phyloP scores from a whole-genome alignment of 352 stramenopile genomes.

The Pythium volutum region DNA sequence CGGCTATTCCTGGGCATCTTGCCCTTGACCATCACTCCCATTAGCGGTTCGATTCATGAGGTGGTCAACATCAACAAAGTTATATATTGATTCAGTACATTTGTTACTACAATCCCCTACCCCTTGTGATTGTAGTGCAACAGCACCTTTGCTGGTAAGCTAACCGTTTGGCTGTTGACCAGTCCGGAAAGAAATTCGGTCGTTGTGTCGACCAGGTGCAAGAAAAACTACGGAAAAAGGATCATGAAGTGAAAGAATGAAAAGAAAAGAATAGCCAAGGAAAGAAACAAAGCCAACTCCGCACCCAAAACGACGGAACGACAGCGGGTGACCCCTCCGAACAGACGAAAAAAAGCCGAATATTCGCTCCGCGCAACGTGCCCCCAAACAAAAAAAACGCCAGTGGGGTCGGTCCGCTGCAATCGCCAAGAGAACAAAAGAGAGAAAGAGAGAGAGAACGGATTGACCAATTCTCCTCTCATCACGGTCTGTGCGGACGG shows the following conservation, averaged over 20 bases:
- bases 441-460: neutral
- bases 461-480: conserved; percentile 3
- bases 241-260: conserved; percentile 16
- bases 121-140: conserved; percentile 1
- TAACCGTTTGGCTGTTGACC: neutral
- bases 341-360: conserved; percentile 5
- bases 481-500: neutral
- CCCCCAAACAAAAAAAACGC: neutral
- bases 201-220: conserved; percentile 1
- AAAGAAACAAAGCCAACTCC: neutral
- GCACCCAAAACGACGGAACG: neutral
- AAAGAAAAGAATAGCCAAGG: conserved; percentile 18
- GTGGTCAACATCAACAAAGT: conserved; percentile 8
- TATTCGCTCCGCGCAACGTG: neutral
- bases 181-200: neutral
- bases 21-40: conserved; percentile 19
- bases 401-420: neutral
- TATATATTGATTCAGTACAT: conserved; percentile 1
- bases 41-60: conserved; percentile 13
- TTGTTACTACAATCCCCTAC: neutral
- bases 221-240: conserved; percentile 24
- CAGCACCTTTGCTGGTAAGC: neutral
- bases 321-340: neutral
- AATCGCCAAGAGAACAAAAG: neutral
- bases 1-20: conserved; percentile 10